A percentile compares a stretch with the other conserved stretches of the same genome.
Evolutionary conservation across 192 early-diverging fungal genomes (phyloP).

Genomic region (Coemansia sp.): DNA sequence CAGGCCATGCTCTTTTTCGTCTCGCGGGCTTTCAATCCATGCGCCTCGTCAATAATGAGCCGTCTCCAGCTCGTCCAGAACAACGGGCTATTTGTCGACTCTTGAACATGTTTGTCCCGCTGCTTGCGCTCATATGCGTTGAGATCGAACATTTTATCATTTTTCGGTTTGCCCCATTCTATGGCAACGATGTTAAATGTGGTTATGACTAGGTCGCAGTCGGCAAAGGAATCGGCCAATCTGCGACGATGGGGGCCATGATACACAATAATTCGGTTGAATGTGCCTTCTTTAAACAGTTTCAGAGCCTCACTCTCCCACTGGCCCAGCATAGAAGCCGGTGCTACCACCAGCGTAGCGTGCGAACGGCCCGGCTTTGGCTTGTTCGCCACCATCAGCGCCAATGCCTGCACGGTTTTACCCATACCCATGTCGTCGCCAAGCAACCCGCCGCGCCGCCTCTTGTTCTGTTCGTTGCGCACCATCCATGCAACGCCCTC

Average conservation of each 20-base stretch:
- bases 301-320: slow-evolving; percentile 68
- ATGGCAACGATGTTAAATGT: slow-evolving; percentile 37
- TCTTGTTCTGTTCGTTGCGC: slow-evolving; percentile 51
- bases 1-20: slow-evolving; percentile 55
- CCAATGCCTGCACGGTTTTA: slow-evolving; percentile 76
- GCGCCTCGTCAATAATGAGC: slow-evolving; percentile 65
- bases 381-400: slow-evolving; percentile 57
- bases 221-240: slow-evolving; percentile 35
- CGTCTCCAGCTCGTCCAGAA: slow-evolving; percentile 52
- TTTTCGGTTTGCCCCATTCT: slow-evolving; percentile 11
- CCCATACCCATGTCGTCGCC: slow-evolving; percentile 74
- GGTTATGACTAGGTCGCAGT: slow-evolving; percentile 61
- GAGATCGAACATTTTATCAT: not conserved
- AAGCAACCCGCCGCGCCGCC: slow-evolving; percentile 58
- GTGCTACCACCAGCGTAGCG: slow-evolving; percentile 68
- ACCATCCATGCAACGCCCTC: slow-evolving; percentile 63
- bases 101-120: slow-evolving; percentile 9
- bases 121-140: not conserved
- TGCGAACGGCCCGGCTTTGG: slow-evolving; percentile 32
- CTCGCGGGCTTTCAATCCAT: slow-evolving; percentile 62
- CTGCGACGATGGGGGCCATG: slow-evolving; percentile 54
- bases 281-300: slow-evolving; percentile 54
- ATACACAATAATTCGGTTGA: slow-evolving; percentile 59
- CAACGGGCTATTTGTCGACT: slow-evolving; percentile 26
- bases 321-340: slow-evolving; percentile 67